Percentiles rank a stretch among this genome's conserved stretches.
These are phyloP conservation scores for Chalciporus piperatus DNA, from an alignment of 768 basidiomycete genomes.

Conservation along the genomic window DNA sequence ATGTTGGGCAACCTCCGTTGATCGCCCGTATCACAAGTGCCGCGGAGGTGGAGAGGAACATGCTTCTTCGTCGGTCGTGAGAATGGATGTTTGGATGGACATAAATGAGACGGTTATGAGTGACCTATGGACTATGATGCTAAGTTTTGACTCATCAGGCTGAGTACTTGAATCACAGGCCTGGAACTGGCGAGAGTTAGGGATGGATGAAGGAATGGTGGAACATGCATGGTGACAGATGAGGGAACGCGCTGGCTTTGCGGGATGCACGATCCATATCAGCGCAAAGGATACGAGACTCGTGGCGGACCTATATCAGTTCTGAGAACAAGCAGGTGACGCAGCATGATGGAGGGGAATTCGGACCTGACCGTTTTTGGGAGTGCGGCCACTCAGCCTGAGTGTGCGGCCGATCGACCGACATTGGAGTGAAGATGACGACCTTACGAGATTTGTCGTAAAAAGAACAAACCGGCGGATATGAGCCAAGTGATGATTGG, in stretches of 20 bases:
- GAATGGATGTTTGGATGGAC: not conserved
- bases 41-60: conserved; percentile 8
- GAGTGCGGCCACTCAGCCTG: too few relatives aligned
- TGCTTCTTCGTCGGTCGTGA: not conserved
- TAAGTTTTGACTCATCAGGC: not conserved
- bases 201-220: too few relatives aligned
- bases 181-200: not conserved
- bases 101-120: not conserved
- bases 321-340: too few relatives aligned
- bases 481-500: not conserved
- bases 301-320: too few relatives aligned
- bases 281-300: too few relatives aligned
- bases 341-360: too few relatives aligned
- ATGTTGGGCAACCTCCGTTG: not conserved
- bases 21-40: conserved; percentile 2
- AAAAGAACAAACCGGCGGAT: not conserved
- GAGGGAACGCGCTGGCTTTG: too few relatives aligned
- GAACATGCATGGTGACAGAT: not conserved
- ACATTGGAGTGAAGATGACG: too few relatives aligned
- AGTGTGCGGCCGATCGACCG: too few relatives aligned
- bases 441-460: not conserved
- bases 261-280: too few relatives aligned
- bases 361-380: too few relatives aligned
- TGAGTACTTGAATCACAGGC: not conserved
- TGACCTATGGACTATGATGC: not conserved